Base-by-base conservation (phyloP, 306 rosid genomes). In the Potentilla sterilis region DNA sequence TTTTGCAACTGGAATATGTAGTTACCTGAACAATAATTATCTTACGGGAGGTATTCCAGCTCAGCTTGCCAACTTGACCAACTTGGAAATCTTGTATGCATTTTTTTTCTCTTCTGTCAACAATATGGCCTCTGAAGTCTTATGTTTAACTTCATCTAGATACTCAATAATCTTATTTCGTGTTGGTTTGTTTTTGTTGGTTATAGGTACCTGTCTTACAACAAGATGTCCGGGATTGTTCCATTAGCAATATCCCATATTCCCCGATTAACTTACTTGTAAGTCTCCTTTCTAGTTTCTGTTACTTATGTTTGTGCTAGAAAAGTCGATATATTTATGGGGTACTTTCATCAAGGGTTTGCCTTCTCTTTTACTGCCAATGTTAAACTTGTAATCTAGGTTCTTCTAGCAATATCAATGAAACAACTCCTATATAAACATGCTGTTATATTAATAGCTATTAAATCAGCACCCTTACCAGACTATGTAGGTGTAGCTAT, bases 31-130 rank as follows among this genome's bases (percentile, higher is more conserved):
- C 90, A 89, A 89, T 72, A 96, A 96, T 70, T 92, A 92, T 82
- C 91, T 89, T 68, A 96, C 99, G 19, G 99, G 99, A 79, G 99
- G 98, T 81, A 75, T 96, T 77, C 98, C 99, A 7, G 87, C 99
- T 21, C 99, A 96, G 67, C 92, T 96, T 62, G 93, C 99, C 69
- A 96, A 92, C 84, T 86, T 96, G 88, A 77, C 92, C 75, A 96
- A 88, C 81, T 85, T 96, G 83, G 99, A 96, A 84, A 96, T 96
- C 83, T 81, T 96, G 99, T 96, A 88, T 83, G 90, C 83, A 67
- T 52, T 70, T 55, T 28, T 28, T 62, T 19, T 21, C 40, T 40
- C 24, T 7, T 5, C 6, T 44, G 8, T 21, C 22, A 34, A 37
- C 5, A 2, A 2, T 62, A 12, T 34, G 34, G 46, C 44, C 1